Base-by-base conservation (phyloP, 176 grass and related monocot species). In the Pharus latifolius region DNA sequence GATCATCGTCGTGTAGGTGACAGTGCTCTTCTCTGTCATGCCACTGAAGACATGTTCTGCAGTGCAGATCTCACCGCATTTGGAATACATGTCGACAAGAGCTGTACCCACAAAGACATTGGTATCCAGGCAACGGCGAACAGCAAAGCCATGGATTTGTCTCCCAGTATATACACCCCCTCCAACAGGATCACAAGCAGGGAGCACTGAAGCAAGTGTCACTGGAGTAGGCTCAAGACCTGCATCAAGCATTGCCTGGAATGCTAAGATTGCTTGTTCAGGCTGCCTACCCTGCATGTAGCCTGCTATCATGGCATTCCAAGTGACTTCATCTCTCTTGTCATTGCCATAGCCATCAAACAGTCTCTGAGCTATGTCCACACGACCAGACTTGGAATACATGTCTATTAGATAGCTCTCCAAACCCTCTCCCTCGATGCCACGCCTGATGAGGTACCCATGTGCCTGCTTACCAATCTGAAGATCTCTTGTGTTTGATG, bases 341-440 rank as follows among this genome's bases (percentile, higher is more conserved):
- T 69, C 33, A 24, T 60, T 34, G 22, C 20, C 25, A 70, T 56
- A 73, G 24, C 60, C 40, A 66, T 92, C 89, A 58, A 98, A 98
- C n/a, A 90, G 70, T 62, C 35, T 85, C 25, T 82, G 73, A 69
- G 94, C 94, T 62, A 75, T 75, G 49, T 93, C 75, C 18, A 93
- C 40, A 35, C 50, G 83, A 3, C 83, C 83, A 0, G 94, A 93
- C 60, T 90, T 98, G 46, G 94, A 67, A 74, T 98, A 98, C 94
- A 98, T 98, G 89, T 88, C 87, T 52, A 98, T 92, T 15, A 93
- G 77, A 73, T 98, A 98, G 69, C 94, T 98, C 63, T 85, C 94
- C 84, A 98, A 75, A 43, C 89, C 89, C 59, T 88, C 89, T 3
- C 56, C 81, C 44, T 93, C 58, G 30, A 93, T 81, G 17, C 70